phyloP scores from a whole-genome alignment of 345 rosid species.

The Bruguiera sexangula region DNA sequence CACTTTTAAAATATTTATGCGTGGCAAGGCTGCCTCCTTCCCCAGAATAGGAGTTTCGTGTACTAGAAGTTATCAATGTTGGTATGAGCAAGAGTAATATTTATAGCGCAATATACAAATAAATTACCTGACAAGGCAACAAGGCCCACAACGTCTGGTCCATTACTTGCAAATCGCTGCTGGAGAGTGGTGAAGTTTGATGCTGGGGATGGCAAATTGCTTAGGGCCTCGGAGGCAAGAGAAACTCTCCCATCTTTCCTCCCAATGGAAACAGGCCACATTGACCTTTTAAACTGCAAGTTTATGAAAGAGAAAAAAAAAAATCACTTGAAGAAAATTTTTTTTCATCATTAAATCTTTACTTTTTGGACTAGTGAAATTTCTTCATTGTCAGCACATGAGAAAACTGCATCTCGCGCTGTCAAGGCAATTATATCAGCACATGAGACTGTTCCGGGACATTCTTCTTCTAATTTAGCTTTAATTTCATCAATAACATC shows the following conservation, averaged over 20 bases:
- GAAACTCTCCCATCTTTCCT: slow-evolving; percentile 62
- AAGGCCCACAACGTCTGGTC: slow-evolving; percentile 42
- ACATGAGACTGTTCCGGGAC: slow-evolving; percentile 53
- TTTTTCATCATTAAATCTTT: neutral
- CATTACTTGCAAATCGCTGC: slow-evolving; percentile 31
- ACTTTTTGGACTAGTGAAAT: neutral
- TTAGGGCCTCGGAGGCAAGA: slow-evolving; percentile 32
- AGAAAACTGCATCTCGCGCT: slow-evolving; percentile 54
- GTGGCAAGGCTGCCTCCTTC: too few relatives aligned
- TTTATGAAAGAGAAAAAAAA: too few relatives aligned
- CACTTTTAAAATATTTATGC: too few relatives aligned
- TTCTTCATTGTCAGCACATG: neutral
- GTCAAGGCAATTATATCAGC: slow-evolving; percentile 60
- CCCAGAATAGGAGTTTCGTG: too few relatives aligned
- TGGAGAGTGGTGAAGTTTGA: slow-evolving; percentile 39
- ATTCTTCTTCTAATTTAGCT: slow-evolving; percentile 35
- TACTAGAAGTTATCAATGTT: too few relatives aligned
- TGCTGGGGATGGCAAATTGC: slow-evolving; percentile 47
- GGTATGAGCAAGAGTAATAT: too few relatives aligned
- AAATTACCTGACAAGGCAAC: slow-evolving; percentile 55
- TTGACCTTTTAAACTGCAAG: slow-evolving; percentile 34
- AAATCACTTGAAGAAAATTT: neutral
- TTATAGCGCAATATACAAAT: neutral
- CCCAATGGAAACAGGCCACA: slow-evolving; percentile 56
- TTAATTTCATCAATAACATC: slow-evolving; percentile 62